phyloP scores from a whole-genome alignment of 2,329 filamentous ascomycete genomes.

The Ambrosiella cleistominuta region DNA sequence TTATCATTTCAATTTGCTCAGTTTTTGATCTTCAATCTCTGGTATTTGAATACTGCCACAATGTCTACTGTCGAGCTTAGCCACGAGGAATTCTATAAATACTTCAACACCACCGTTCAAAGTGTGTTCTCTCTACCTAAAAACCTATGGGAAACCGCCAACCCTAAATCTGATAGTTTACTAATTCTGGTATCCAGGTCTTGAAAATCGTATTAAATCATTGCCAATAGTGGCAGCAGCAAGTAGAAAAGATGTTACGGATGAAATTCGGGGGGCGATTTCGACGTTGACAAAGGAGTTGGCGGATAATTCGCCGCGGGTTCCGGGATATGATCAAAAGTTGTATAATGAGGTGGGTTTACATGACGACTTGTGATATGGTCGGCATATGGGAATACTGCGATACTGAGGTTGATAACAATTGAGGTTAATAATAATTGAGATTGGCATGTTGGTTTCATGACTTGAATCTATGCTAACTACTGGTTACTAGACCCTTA shows the following conservation, averaged over 20 bases:
- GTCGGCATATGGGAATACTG: neutral
- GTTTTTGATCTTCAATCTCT: too few species aligned
- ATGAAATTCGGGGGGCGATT: constrained; percentile 64
- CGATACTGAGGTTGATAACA: neutral
- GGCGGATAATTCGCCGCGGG: constrained; percentile 61
- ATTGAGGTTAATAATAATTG: neutral
- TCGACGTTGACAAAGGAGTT: constrained; percentile 68
- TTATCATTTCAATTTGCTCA: too few species aligned
- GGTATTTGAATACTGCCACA: neutral
- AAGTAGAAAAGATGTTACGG: constrained; percentile 51
- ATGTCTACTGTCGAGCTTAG: constrained; percentile 25
- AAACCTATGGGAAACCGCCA: neutral
- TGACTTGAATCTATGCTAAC: neutral
- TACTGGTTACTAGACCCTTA: constrained; percentile 43
- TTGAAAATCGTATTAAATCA: constrained; percentile 42
- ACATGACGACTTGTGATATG: neutral
- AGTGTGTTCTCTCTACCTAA: constrained; percentile 30
- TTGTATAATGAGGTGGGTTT: constrained; percentile 56
- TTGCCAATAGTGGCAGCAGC: neutral
- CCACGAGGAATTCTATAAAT: constrained; percentile 69
- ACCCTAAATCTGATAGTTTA: neutral
- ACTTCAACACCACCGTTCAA: constrained; percentile 60
- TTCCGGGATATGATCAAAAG: constrained; percentile 79
- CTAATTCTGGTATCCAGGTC: constrained; percentile 28
- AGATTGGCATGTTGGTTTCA: too few species aligned